Evolutionary conservation across 2,329 filamentous ascomycete species (phyloP).

Genomic region (Fusarium sp.): DNA sequence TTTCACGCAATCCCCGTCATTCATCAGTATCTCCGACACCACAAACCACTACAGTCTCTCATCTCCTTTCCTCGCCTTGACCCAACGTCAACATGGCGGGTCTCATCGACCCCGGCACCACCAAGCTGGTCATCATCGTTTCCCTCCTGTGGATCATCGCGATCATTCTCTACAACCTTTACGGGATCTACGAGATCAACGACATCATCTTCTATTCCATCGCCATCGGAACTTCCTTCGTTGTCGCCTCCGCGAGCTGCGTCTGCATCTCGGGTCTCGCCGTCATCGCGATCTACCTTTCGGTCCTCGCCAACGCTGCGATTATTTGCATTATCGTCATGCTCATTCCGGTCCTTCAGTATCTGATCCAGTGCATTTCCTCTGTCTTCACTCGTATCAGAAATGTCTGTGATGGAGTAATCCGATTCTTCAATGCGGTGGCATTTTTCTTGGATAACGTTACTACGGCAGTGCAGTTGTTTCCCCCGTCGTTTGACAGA

Average conservation of each 20-base stretch:
- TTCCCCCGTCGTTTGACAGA: neutral
- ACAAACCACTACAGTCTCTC: no score
- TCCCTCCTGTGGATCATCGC: neutral
- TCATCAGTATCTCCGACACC: fast-evolving
- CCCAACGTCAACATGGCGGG: neutral
- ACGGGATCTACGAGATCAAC: no score
- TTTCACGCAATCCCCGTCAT: fast-evolving
- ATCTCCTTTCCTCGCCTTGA: fast-evolving
- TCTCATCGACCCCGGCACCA: neutral
- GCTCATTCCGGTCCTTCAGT: neutral
- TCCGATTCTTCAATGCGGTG: neutral
- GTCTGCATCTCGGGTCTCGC: neutral
- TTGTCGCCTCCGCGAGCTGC: neutral
- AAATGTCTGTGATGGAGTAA: fast-evolving
- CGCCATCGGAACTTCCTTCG: neutral
- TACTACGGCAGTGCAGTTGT: neutral
- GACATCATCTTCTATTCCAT: neutral
- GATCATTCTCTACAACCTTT: neutral
- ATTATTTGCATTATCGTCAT: neutral
- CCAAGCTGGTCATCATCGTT: neutral
- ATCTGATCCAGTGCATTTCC: fast-evolving
- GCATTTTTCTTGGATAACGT: neutral
- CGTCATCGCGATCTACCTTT: neutral
- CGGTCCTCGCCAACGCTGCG: neutral
- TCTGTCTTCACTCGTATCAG: fast-evolving